Evolutionary conservation across 495 filamentous ascomycete species (phyloP).

Genomic region (Hypoxylon lenormandii): DNA sequence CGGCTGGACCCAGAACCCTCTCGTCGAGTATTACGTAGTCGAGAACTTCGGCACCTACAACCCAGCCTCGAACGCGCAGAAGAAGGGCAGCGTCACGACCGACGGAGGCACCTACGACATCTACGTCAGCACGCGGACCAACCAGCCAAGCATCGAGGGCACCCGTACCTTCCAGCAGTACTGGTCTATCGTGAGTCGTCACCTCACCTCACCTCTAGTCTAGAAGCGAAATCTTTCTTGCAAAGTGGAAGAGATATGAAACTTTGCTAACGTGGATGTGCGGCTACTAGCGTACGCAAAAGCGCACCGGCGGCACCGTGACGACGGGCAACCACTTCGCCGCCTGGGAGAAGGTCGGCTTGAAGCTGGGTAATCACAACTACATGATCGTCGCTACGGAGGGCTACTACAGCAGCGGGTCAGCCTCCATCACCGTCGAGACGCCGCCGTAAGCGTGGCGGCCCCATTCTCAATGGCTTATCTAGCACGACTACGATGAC

Average conservation of each 20-base stretch:
- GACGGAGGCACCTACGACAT: conserved; percentile 71
- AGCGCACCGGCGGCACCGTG: conserved; percentile 61
- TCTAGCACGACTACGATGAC: neutral
- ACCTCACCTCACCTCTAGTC: neutral
- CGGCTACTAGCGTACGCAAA: conserved; percentile 46
- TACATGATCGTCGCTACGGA: conserved; percentile 72
- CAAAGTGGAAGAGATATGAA: neutral
- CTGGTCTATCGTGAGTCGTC: conserved; percentile 61
- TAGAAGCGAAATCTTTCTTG: neutral
- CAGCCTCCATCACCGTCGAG: conserved; percentile 63
- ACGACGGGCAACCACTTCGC: conserved; percentile 68
- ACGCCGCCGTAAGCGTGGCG: conserved; percentile 4
- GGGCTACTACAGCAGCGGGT: conserved; percentile 68
- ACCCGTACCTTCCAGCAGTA: conserved; percentile 72
- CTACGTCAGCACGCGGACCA: conserved; percentile 64
- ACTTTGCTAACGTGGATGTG: neutral
- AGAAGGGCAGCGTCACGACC: conserved; percentile 64
- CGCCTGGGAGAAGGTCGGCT: conserved; percentile 63
- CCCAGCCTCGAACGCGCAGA: conserved; percentile 58
- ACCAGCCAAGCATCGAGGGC: conserved; percentile 69
- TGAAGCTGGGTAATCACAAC: conserved; percentile 66
- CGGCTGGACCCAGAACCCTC: conserved; percentile 71
- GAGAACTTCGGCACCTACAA: conserved; percentile 70
- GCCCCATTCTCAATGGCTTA: neutral
- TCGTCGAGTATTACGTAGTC: conserved; percentile 75